Base-by-base conservation (phyloP, 2,329 filamentous ascomycete species). In the Trichoderma atrobrunneum region DNA sequence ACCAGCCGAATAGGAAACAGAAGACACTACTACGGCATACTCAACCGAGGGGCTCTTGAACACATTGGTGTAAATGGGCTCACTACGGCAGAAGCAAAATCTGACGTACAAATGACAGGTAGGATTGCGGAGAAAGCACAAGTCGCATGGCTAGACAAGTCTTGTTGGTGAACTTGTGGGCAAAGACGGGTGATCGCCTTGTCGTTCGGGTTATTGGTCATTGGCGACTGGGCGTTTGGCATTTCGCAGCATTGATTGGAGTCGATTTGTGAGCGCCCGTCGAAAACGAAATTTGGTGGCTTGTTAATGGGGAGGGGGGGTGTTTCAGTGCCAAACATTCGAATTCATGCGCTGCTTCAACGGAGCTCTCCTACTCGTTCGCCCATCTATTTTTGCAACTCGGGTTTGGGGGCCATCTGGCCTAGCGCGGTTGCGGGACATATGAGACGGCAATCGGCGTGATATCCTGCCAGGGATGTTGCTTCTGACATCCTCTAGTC, bases 401-500 rank as follows among this genome's bases (percentile, higher is more conserved):
- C 26, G 21, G 24, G 36, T 48, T 67, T 67, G 64, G 64, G 64
- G 64, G 64, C 64, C 64, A 67, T 67, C 64, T 67, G 34, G 64
- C 16, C 32, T 67, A 59, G 64, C 64, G 63, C 51, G 51, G 51
- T 48, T 30, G 65, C 51, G 65, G 54, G 65, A 30, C 65, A 59
- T 59, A 48, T 60, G 54, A 61, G 65, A 34, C 66, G 66, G 66
- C 66, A 51, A 69, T 69, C 66, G 66, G 66, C 34, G 56, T 60
- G 56, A 69, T 60, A 69, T 51, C 36, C 56, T 24, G 65, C 36
- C 66, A 69, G 28, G 66, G 66, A 69, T 69, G 39, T 28, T 16
- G 34, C 26, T 68, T 68, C 66, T 69, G 66, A 69, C 66, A 69
- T 51, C 12, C 34, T 57, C 65, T 68, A 60, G 65, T 68, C 65